Base-by-base conservation (phyloP, 352 stramenopile species). In the Peronospora destructor region DNA sequence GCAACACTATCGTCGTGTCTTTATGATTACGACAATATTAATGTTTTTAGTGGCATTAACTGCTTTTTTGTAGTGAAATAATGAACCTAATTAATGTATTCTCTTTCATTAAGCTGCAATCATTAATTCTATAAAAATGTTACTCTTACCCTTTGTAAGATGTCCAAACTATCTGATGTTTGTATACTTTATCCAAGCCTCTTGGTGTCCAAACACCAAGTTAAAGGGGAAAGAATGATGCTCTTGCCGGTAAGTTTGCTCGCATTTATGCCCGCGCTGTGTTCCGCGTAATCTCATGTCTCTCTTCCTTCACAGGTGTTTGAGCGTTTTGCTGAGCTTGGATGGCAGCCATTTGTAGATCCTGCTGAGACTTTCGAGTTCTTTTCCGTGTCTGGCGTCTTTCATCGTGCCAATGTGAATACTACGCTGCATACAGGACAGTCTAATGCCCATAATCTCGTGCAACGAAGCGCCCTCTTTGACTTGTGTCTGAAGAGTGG, bases 351-450 rank as follows among this genome's bases (percentile, higher is more conserved):
- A 41, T 90, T 90, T 64, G 74, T 84, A 26, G 76, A 86, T 29
- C 81, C 81, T 10, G 78, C 72, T 6, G 81, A 92, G 73, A 90
- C 78, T 17, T 92, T 85, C 58, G 81, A 92, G 71, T 83, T 89
- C 60, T 90, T 92, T 46, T 76, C 71, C 17, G 78, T 86, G 33
- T 85, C 81, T 0, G 81, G 81, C 16, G 66, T 93, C 14, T 93
- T 87, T 45, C 72, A 70, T 29, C 74, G 66, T 29, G 64, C 67
- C 19, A 72, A 82, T 34, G 68, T 92, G 45, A 73, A 89, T 45
- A 40, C 52, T 13, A 76, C 82, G 39, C 51, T 85, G 33, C 60
- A 77, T 34, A 55, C 45, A 36, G 62, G 67, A 25, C 59, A 66
- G 8, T 19, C 63, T 33, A 47, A 30, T 0, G 49, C 61, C 1